Base-by-base conservation (phyloP, 371 early-diverging fungal genomes). In the Saksenaea vasiformis region DNA sequence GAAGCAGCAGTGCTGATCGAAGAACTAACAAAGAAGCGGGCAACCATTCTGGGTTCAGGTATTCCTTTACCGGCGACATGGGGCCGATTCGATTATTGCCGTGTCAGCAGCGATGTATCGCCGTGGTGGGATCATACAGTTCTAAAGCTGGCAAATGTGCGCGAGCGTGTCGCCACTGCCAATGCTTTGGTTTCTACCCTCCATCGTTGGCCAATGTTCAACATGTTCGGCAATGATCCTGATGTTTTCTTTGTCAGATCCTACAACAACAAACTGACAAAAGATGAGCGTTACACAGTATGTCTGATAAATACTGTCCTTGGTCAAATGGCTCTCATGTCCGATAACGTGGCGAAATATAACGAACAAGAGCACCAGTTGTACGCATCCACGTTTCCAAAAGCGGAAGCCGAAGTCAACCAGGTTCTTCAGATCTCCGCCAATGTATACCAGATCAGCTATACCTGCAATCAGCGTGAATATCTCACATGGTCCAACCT, bases 181-280 rank as follows among this genome's bases (percentile, higher is more conserved):
- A 82, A 78, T 56, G 79, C 83, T 1, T 54, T 82, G 61, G 69
- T 72, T 0, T 79, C 78, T n/a, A 79, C 78, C 0, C 47, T 82
- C 9, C 62, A 70, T 44, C 76, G 83, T 0, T 82, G 83, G 83
- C 74, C 76, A 1, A 64, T 82, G 68, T 69, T 65, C 0, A 54
- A 65, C 13, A 71, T 82, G 69, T 79, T 82, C 71, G 83, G 80
- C 1, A 76, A 66, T 13, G 83, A 82, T 56, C 79, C 83, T 0
- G 83, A 82, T 47, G 83, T 79, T 38, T 79, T 68, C 47, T 76
- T 79, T 55, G 57, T 79, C 17, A 70, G 83, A 10, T 72, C 79
- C 9, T 69, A 74, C 60, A 71, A 69, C 22, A 78, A 76, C 68
- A 75, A 79, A 15, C 61, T 82, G 5, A 71, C 68, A n/a, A 24